Evolutionary conservation across 257 asterid genomes (phyloP), one percentile per base, ranked within the genome.

Genomic region (Penstemon davidsonii): DNA sequence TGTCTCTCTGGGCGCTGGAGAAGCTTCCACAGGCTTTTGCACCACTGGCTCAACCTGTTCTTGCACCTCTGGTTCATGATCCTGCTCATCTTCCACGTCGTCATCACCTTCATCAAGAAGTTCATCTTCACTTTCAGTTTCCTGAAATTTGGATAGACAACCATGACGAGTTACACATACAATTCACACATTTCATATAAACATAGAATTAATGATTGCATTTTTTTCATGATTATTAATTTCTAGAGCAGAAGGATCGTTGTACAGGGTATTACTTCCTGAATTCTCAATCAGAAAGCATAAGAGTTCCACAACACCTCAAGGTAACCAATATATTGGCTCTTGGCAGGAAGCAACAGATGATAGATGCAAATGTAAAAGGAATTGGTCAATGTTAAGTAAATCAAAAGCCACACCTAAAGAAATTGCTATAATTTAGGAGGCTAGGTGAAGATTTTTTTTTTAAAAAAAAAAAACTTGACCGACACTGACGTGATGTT

Each of bases 1-100:
- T 38, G 99, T 43, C 82, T 86, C 96, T 75, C 86, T 94, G 40
- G 90, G 92, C 57, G 84, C 91, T 19, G 73, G 82, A 47, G 81
- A 70, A 72, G 64, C 74, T 73, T 84, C 88, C 19, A 75, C 80
- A 76, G 87, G 86, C 78, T 68, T 81, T 44, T 76, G 84, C 73
- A 66, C 85, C 81, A 84, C 96, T 9, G 81, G 67, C 68, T 82
- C 96, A 59, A 79, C 70, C 60, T 78, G 87, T 56, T 66, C 84
- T 37, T 75, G 83, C 72, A 63, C 83, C 78, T 85, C 95, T 9
- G 82, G 62, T 71, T 83, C 96, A 62, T 79, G 87, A 49, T 94
- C 96, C 72, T 74, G 84, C 74, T 90, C 98, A 66, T 87, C 95
- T 67, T 77, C 90, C 42, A 53, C 81, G 62, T 84, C 95, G 4